Conservation (phyloP, 495 filamentous ascomycete species). For the Annulohypoxylon nitens region DNA sequence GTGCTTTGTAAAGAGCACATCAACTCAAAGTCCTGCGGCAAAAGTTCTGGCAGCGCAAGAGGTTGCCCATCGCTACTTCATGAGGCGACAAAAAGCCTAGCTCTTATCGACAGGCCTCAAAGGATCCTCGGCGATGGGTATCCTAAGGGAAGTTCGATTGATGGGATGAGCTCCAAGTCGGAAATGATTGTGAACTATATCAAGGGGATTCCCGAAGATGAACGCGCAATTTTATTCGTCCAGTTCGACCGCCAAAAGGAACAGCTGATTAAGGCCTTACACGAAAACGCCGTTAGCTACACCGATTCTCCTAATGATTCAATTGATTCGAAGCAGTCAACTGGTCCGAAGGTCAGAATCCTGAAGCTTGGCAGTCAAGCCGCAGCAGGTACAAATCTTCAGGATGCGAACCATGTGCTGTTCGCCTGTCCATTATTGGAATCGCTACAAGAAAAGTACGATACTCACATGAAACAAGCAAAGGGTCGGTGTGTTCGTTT, state of each 20-base stretch:
- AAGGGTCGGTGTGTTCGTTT: constrained; percentile 76
- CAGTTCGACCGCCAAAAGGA: constrained; percentile 46
- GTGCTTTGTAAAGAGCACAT: constrained; percentile 60
- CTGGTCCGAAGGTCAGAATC: no score
- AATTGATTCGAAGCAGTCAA: no score
- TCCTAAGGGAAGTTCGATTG: constrained; percentile 2
- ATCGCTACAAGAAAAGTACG: constrained; percentile 67
- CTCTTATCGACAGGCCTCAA: constrained; percentile 29
- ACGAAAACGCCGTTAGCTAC: constrained; percentile 21
- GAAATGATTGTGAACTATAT: constrained; percentile 44
- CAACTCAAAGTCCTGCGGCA: constrained; percentile 22
- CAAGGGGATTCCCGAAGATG: constrained; percentile 37
- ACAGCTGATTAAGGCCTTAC: constrained; percentile 45
- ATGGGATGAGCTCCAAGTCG: constrained; percentile 38
- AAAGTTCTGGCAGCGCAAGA: not conserved
- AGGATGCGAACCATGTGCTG: constrained; percentile 81
- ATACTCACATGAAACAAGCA: constrained; percentile 75
- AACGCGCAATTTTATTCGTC: constrained; percentile 53
- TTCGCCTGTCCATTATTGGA: constrained; percentile 74
- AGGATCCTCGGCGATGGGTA: not conserved
- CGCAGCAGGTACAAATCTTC: constrained; percentile 79
- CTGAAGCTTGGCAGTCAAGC: constrained; percentile 73
- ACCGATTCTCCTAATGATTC: constrained; percentile 38
- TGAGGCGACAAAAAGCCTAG: constrained; percentile 22
- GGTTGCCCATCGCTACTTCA: constrained; percentile 32